phyloP scores from a whole-genome alignment of 306 rosid genomes.

The Malus sieversii region DNA sequence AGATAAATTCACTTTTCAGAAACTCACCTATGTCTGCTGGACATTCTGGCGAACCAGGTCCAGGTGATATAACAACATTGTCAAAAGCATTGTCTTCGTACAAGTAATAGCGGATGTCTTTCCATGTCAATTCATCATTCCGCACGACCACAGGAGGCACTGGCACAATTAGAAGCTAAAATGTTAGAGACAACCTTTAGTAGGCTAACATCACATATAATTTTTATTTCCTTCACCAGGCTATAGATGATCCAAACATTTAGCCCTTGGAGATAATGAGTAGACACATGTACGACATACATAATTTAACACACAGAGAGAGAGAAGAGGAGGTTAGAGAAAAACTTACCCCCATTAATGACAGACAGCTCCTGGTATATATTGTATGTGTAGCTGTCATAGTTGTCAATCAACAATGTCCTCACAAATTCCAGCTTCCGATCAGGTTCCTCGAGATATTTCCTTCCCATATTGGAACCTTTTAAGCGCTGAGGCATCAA shows the following conservation, averaged over 20 bases:
- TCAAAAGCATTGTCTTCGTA: constrained; percentile 87
- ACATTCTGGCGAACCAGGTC: constrained; percentile 94
- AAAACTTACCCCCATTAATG: constrained; percentile 73
- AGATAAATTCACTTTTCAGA: constrained; percentile 7
- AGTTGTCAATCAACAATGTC: constrained; percentile 94
- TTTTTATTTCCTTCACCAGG: background rate
- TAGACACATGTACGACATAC: background rate
- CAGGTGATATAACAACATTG: constrained; percentile 95
- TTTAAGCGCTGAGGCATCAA: constrained; percentile 43
- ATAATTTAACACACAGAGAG: background rate
- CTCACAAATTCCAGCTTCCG: constrained; percentile 57
- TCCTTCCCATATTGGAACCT: constrained; percentile 41
- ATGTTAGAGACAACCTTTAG: background rate
- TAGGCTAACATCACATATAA: background rate
- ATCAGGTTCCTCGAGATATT: constrained; percentile 17
- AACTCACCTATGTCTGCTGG: constrained; percentile 77
- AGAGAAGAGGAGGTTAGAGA: background rate
- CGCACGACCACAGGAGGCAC: constrained; percentile 89
- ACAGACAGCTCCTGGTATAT: constrained; percentile 87
- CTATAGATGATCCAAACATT: background rate
- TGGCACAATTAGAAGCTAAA: constrained; percentile 37
- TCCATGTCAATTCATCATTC: constrained; percentile 84
- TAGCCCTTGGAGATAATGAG: background rate
- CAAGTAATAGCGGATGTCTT: constrained; percentile 59
- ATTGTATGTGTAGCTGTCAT: constrained; percentile 96